Evolutionary conservation across 352 stramenopile genomes (phyloP).

Genomic region (Phytophthora colocasiae): DNA sequence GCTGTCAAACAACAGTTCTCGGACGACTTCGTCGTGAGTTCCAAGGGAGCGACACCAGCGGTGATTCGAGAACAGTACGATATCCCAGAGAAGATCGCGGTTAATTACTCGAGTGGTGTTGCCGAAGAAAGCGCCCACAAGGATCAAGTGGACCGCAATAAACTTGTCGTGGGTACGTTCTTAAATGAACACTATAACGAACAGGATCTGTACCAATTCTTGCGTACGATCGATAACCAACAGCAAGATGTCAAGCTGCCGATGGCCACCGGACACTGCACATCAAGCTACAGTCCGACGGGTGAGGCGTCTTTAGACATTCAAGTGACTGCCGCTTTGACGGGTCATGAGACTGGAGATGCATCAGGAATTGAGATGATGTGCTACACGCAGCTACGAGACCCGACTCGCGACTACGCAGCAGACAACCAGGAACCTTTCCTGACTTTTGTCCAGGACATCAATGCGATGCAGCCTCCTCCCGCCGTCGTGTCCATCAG

Average conservation of each 20-base stretch:
- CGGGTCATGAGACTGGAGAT: conserved; percentile 43
- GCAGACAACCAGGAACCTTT: conserved; percentile 87
- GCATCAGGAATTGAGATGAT: conserved; percentile 54
- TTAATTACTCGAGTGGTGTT: conserved; percentile 8
- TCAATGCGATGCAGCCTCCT: conserved; percentile 70
- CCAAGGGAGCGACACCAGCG: conserved; percentile 43
- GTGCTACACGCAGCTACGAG: conserved; percentile 66
- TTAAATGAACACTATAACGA: conserved; percentile 76
- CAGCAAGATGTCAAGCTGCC: conserved; percentile 26
- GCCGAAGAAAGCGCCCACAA: conserved; percentile 16
- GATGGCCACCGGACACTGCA: conserved; percentile 48
- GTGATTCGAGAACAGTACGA: conserved; percentile 69
- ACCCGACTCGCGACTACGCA: conserved; percentile 49
- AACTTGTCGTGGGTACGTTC: conserved; percentile 74
- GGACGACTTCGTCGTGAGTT: conserved; percentile 16
- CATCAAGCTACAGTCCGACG: conserved; percentile 42
- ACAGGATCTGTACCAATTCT: conserved; percentile 56
- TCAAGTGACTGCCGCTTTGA: conserved; percentile 59
- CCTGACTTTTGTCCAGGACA: conserved; percentile 69
- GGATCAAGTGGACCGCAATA: conserved; percentile 42
- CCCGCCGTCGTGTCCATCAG: conserved; percentile 80
- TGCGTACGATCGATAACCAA: conserved; percentile 29
- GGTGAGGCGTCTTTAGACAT: conserved; percentile 79
- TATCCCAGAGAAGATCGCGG: conserved; percentile 39
- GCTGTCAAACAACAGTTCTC: conserved; percentile 36